Percentiles rank a stretch among this genome's conserved stretches.
Conservation (phyloP, 2,329 filamentous ascomycete species). For the Paraconiothyrium brasiliense region DNA sequence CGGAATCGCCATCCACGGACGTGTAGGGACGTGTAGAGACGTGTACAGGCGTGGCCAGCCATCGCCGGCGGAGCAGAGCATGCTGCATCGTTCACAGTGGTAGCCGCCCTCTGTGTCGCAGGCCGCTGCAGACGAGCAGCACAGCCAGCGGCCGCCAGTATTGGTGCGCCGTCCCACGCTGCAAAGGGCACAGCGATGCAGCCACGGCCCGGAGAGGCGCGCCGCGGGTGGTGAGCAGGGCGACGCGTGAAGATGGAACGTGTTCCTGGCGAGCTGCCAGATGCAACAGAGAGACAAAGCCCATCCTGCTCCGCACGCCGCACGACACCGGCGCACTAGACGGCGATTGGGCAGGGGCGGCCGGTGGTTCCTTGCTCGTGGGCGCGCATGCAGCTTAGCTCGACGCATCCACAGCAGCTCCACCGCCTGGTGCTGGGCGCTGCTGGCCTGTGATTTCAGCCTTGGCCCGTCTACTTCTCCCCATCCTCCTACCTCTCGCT, state of each 20-base stretch:
- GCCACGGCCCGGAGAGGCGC: slow-evolving; percentile 23
- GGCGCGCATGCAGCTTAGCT: slow-evolving; percentile 31
- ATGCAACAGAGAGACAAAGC: slow-evolving; percentile 38
- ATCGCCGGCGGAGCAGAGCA: too few relatives aligned
- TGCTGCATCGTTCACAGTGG: background rate
- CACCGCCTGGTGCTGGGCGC: slow-evolving; percentile 35
- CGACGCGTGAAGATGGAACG: slow-evolving; percentile 39
- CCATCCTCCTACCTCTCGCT: slow-evolving; percentile 37
- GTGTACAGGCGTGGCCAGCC: background rate
- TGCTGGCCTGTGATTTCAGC: slow-evolving; percentile 48
- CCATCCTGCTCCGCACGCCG: slow-evolving; percentile 36
- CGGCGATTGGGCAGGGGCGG: slow-evolving; percentile 32
- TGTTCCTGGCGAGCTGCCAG: slow-evolving; percentile 46
- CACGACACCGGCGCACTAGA: slow-evolving; percentile 32
- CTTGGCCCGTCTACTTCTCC: slow-evolving; percentile 44
- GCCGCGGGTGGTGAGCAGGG: slow-evolving; percentile 22
- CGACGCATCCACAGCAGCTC: slow-evolving; percentile 20
- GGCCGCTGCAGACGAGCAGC: background rate
- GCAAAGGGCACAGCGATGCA: slow-evolving; percentile 6
- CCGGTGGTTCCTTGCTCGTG: slow-evolving; percentile 42
- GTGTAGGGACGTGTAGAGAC: background rate
- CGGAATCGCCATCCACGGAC: background rate
- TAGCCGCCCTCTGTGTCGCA: background rate
- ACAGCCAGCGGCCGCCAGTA: background rate
- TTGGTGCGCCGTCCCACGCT: slow-evolving; percentile 5